Base-by-base conservation (phyloP, 495 filamentous ascomycete species). In the Aspergillus homomorphus region DNA sequence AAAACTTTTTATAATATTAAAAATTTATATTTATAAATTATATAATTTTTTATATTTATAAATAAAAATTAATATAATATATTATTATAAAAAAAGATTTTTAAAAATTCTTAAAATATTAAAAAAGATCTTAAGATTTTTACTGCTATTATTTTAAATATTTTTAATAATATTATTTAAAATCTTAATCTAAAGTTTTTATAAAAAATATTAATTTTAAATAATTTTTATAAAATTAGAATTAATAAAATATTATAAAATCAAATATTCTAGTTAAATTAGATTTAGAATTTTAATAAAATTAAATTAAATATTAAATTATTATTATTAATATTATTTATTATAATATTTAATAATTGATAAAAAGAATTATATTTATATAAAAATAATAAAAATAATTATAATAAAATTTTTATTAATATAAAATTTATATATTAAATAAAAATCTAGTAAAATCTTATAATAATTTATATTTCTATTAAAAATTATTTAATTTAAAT, bases 301-400 rank as follows among this genome's bases (percentile, higher is more conserved):
- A 44, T 44, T 44, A 44, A 16, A 44, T 44, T 44, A 44, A 44
- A 44, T 44, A 44, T 44, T 44, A 44, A 4, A 44, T 44, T 44
- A 44, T 44, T 44, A 44, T 4, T 44, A 44, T 44, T 44, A 4
- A 44, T 44, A 44, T 44, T 44, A 44, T 44, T 44, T 16, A 14
- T 44, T 44, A 44, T 44, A 16, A 44, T 44, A 44, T 44, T 14
- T 44, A 44, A 44, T 44, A 44, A 44, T 44, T 44, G 19, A 44
- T 44, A 44, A 18, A 44, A 4, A 4, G 19, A 18, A 44, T 44
- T 44, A 44, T 44, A 44, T 44, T 44, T 44, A 44, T 44, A 44
- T 44, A 44, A 44, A 15, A 44, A 14, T 44, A 44, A 44, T 44
- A 44, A 14, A 44, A 44, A n/a, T 44, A 44, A 44, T 44, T 44